Evolutionary conservation across 306 rosid species (phyloP), one percentile per base, ranked within the genome.

Genomic region (Pueraria montana): DNA sequence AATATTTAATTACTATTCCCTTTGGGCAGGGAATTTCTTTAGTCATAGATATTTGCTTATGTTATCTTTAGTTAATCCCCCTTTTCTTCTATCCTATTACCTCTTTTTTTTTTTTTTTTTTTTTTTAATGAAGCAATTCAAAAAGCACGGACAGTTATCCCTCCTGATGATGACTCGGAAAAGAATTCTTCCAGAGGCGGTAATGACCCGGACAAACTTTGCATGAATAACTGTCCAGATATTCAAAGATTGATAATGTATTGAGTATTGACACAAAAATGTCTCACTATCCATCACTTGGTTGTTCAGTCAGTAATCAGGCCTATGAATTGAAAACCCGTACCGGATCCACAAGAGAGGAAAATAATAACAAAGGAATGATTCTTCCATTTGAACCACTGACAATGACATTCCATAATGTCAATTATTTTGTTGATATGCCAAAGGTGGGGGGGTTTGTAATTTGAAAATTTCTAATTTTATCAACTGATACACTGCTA

Each of bases 361-460:
- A 70, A 50, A 74, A 48, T 45, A 73, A 46, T 49, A 76, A 18
- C 53, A 92, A 91, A 87, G 98, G 98, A 88, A 94, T 94, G 98
- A 94, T 91, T 86, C 97, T 94, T 89, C 96, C 98, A 40, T 94
- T 94, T 84, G 88, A 91, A 79, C 97, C 98, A 71, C 80, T 94
- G 78, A 92, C 97, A 84, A 90, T 94, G 98, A 94, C 96, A 71
- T 94, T 94, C 81, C 91, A 79, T 79, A 89, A 92, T 72, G 94
- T 94, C 84, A 94, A 89, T 77, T 94, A 94, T 84, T 94, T 69
- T 80, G 98, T 94, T 72, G 97, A 94, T 79, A 92, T 92, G 88
- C 98, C 98, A 9, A 87, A 90, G 98, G 98, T 92, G 73, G 67
- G 64, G 43, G 27, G 34, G 72, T 66, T 72, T 86, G 46, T 32